Conservation (phyloP, 441 rosid genomes). For the Hypseocharis bilobata region DNA sequence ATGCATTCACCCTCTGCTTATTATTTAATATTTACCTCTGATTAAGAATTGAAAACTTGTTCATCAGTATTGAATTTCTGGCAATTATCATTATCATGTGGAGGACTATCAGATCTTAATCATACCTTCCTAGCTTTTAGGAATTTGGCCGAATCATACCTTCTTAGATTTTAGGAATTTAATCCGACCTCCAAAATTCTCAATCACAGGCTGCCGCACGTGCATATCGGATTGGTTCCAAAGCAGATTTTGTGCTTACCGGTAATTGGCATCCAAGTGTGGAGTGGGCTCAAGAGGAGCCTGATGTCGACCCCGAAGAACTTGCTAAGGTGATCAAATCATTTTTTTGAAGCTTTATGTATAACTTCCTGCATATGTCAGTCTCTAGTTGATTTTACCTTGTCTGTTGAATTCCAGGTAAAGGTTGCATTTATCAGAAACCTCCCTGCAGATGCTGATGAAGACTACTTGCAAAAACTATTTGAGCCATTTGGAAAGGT, state of each 20-base stretch:
- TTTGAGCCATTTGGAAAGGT: slow-evolving; percentile 13
- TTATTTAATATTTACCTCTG: not conserved
- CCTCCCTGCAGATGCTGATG: slow-evolving; percentile 8
- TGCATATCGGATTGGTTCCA: slow-evolving; percentile 11
- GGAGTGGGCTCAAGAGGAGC: slow-evolving; percentile 14
- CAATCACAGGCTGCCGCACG: slow-evolving; percentile 14
- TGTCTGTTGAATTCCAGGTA: not conserved
- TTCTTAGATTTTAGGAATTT: not conserved
- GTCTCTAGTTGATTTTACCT: not conserved
- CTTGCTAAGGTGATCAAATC: slow-evolving; percentile 3
- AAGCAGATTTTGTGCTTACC: slow-evolving; percentile 8
- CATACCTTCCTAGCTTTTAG: slow-evolving; percentile 2
- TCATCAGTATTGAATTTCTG: not conserved
- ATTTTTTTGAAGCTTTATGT: slow-evolving; percentile 1
- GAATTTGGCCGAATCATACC: slow-evolving; percentile 4
- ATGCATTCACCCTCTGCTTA: slow-evolving; percentile 4
- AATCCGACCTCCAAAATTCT: slow-evolving; percentile 8
- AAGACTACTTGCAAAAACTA: slow-evolving; percentile 8
- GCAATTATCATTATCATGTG: not conserved
- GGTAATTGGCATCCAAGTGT: slow-evolving; percentile 13
- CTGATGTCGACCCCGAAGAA: slow-evolving; percentile 12
- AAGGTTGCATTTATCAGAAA: slow-evolving; percentile 10
- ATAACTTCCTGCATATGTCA: not conserved
- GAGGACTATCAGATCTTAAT: not conserved
- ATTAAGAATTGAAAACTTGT: not conserved